Evolutionary conservation across 83 land plant genomes (phyloP).

Genomic region (Picea abies): DNA sequence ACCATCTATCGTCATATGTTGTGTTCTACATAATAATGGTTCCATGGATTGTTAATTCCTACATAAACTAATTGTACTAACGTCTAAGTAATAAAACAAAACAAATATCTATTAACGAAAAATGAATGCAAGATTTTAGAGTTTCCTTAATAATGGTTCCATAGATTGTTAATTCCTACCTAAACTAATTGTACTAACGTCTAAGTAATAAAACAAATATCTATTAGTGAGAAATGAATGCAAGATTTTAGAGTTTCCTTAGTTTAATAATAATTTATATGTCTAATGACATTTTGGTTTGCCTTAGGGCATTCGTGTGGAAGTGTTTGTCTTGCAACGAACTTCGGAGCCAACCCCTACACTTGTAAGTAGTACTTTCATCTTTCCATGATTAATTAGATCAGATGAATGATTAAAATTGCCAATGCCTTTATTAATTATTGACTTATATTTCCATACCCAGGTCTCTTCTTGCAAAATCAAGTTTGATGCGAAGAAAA

Average conservation of each 20-base stretch:
- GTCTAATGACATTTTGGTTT: background rate
- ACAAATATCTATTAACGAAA: background rate
- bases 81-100: background rate
- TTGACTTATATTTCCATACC: background rate
- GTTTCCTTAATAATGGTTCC: background rate
- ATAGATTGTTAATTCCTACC: background rate
- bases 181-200: background rate
- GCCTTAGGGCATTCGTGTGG: conserved; percentile 27
- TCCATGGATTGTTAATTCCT: background rate
- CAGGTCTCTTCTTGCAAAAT: conserved; percentile 3
- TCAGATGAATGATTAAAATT: background rate
- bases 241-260: background rate
- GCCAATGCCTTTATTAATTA: background rate
- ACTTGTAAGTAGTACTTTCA: conserved; percentile 16
- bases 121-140: background rate
- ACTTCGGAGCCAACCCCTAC: conserved; percentile 22
- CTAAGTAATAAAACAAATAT: background rate
- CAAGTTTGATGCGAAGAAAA: background rate
- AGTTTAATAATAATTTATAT: background rate
- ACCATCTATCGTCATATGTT: background rate
- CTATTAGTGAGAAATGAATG: background rate
- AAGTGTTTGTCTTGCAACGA: conserved; percentile 32
- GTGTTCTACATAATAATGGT: background rate
- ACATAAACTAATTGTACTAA: background rate
- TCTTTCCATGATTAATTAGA: background rate